Evolutionary conservation across 495 filamentous ascomycete genomes (phyloP), one percentile per base, ranked within the genome.

Genomic region (Hypoxylon subgilvum): DNA sequence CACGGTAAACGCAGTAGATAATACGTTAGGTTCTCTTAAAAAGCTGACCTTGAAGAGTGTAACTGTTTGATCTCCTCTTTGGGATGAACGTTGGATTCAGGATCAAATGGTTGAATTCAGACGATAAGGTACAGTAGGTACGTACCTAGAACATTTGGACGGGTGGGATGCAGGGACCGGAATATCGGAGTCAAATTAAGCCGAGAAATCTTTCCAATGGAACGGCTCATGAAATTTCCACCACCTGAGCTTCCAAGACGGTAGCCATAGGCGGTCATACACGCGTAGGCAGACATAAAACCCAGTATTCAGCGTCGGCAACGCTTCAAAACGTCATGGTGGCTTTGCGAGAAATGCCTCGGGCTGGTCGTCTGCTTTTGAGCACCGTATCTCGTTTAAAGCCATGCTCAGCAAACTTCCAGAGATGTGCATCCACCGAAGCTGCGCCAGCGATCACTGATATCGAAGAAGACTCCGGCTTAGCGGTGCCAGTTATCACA

Each of bases 391-490:
- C 64, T 12, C 63, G 35, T 36, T 63, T 51, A 57, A 57, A 51
- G 43, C 55, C 61, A 19, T 60, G 51, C 50, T 21, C 62, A 17
- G 31, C 62, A 13, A 55, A 57, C 25, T 18, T 68, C 43, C 69
- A 60, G 50, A 64, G 75, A 72, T 69, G 65, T 49, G 66, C 69
- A 57, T 76, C 75, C 18, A 72, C 76, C 28, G 67, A 70, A 35
- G 66, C 71, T 52, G 25, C 53, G 12, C 57, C 70, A 3, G 53
- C 9, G 8, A 65, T 74, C 41, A 39, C 43, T 45, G 75, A 78
- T 41, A 69, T 79, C 46, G 76, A 78, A 51, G 36, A 56, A n/a
- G 59, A 70, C 21, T 74, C 75, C 46, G 66, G 68, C 14, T 53
- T 79, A 44, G 52, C 35, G 4, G 14, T 57, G 17, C 72, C 73